Conservation (phyloP, 2,329 filamentous ascomycete genomes). For the Trichoderma sp. region DNA sequence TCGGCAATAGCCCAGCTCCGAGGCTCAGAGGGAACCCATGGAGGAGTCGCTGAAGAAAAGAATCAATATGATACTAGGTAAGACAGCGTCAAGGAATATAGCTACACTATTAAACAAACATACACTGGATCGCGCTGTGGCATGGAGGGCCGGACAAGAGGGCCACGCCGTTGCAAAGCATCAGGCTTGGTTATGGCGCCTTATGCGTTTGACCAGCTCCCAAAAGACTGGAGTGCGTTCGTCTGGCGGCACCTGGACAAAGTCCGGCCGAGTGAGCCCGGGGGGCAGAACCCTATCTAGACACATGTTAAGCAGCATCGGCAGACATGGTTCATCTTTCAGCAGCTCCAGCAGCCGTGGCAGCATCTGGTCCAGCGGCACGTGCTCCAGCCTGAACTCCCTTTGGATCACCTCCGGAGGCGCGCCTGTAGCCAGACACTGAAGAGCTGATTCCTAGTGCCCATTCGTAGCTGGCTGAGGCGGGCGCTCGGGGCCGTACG, state of each 20-base stretch:
- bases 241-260: slow-evolving; percentile 10
- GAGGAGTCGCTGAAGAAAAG: slow-evolving; percentile 3
- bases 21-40: background rate
- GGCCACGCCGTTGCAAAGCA: background rate
- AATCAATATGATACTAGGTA: slow-evolving; percentile 5
- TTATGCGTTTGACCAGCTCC: slow-evolving; percentile 5
- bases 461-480: slow-evolving; percentile 50
- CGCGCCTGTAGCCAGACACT: slow-evolving; percentile 15
- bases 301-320: slow-evolving; percentile 10
- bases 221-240: background rate
- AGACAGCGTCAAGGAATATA: slow-evolving; percentile 23
- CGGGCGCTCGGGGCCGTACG: slow-evolving; percentile 54
- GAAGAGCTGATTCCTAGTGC: slow-evolving; percentile 42
- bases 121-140: background rate
- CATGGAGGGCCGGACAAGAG: background rate
- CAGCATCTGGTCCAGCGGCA: slow-evolving; percentile 5
- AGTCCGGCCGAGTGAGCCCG: slow-evolving; percentile 9
- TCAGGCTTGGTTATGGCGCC: background rate
- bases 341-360: slow-evolving; percentile 3
- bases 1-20: background rate
- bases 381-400: slow-evolving; percentile 5
- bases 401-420: background rate
- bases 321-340: slow-evolving; percentile 14
- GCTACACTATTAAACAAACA: slow-evolving; percentile 25
- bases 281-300: slow-evolving; percentile 16